Percentiles rank a stretch among this genome's conserved stretches.
phyloP scores from a whole-genome alignment of 139 green algal species.

The Astrephomene gubernaculifera region DNA sequence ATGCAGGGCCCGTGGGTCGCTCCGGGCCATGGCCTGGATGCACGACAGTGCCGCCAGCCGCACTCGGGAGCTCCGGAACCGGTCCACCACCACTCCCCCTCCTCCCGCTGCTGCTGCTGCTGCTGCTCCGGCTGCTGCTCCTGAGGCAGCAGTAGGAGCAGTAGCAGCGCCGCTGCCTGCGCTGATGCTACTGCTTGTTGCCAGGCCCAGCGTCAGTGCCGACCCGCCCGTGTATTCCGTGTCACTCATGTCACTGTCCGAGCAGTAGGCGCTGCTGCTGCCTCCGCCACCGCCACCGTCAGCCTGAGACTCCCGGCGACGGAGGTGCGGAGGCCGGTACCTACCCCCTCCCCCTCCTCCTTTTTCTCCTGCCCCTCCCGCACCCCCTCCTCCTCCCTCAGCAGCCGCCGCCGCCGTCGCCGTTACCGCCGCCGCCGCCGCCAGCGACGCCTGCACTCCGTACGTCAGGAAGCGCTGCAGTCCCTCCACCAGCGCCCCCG shows the following conservation, averaged over 20 bases:
- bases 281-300: too few relatives aligned
- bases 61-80: constrained; percentile 49
- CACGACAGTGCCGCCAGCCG: constrained; percentile 57
- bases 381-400: not conserved
- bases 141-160: too few relatives aligned
- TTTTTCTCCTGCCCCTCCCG: too few relatives aligned
- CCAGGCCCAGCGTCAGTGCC: too few relatives aligned
- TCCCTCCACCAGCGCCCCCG: constrained; percentile 48
- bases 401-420: not conserved
- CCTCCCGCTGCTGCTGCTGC: too few relatives aligned
- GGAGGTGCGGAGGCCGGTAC: constrained; percentile 39
- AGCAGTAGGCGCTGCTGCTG: not conserved
- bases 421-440: not conserved
- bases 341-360: not conserved
- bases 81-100: constrained; percentile 10
- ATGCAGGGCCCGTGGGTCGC: constrained; percentile 71
- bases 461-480: constrained; percentile 51
- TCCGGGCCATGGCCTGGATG: constrained; percentile 71
- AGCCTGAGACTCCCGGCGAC: not conserved
- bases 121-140: too few relatives aligned
- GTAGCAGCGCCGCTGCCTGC: too few relatives aligned
- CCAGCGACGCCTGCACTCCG: constrained; percentile 27
- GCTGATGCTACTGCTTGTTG: too few relatives aligned
- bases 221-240: not conserved
- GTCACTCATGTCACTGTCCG: constrained; percentile 34